phyloP scores from a whole-genome alignment of 192 early-diverging fungal genomes.

The Entomortierella beljakovae region DNA sequence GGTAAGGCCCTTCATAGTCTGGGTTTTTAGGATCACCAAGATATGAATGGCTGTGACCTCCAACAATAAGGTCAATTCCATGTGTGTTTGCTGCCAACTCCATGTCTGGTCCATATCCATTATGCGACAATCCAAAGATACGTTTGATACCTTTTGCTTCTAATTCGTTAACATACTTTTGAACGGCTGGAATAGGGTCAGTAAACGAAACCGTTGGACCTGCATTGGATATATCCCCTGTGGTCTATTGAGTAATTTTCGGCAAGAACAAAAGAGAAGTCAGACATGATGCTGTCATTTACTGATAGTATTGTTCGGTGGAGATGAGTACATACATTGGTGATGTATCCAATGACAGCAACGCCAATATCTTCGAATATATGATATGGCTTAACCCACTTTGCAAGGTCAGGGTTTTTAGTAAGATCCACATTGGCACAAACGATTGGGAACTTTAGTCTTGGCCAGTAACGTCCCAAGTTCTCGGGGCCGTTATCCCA shows the following conservation, averaged over 20 bases:
- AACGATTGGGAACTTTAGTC: slow-evolving; percentile 72
- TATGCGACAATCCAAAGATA: slow-evolving; percentile 77
- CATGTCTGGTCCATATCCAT: slow-evolving; percentile 79
- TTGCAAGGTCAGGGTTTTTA: slow-evolving; percentile 54
- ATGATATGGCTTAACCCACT: slow-evolving; percentile 73
- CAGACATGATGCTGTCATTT: not conserved
- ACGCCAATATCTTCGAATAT: slow-evolving; percentile 74
- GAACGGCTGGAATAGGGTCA: slow-evolving; percentile 69
- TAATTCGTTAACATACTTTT: slow-evolving; percentile 72
- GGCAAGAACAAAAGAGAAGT: not conserved
- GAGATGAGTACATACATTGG: slow-evolving; percentile 44
- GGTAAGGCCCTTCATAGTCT: slow-evolving; percentile 72
- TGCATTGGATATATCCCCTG: slow-evolving; percentile 66
- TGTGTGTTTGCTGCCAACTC: slow-evolving; percentile 65
- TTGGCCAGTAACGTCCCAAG: slow-evolving; percentile 63
- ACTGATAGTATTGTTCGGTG: not conserved
- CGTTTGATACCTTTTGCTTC: slow-evolving; percentile 70
- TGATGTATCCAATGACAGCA: slow-evolving; percentile 76
- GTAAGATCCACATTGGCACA: slow-evolving; percentile 75
- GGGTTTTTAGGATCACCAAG: slow-evolving; percentile 64
- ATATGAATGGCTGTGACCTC: slow-evolving; percentile 83
- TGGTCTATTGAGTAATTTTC: slow-evolving; percentile 46
- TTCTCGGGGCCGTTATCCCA: slow-evolving; percentile 75
- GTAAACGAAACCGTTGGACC: slow-evolving; percentile 62
- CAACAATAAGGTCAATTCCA: slow-evolving; percentile 74